Base-by-base conservation (phyloP, 1,139 yeast species). In the Saccharomyces hybrid region DNA sequence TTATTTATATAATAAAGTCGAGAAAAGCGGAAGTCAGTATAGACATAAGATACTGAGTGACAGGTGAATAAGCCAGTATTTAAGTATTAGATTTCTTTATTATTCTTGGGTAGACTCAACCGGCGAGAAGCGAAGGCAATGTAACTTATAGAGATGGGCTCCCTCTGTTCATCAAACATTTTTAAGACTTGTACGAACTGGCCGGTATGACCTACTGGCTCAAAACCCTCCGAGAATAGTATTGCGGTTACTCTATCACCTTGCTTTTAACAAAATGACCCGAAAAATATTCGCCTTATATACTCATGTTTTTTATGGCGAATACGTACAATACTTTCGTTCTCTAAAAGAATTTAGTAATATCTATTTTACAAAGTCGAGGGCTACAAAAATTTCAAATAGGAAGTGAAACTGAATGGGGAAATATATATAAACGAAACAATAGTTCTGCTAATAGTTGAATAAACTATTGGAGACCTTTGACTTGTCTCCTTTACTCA, bases 361-460 rank as follows among this genome's bases (percentile, higher is more conserved):
- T 47, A 44, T 50, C 52, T 50, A 50, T 50, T 50, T 50, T 50
- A 50, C 52, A 50, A 50, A 50, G 32, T 26, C 42, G 34, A 30
- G 32, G 34, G 52, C 9, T 50, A 50, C 46, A 28, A 50, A 50
- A 42, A 50, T 41, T 23, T 34, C 47, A 44, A 48, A 50, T 50
- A 50, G 27, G 47, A 50, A 50, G 47, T 42, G 25, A 48, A 27
- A 14, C 28, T 46, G 48, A 20, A 20, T 20, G 20, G 20, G 20
- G 20, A 20, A 20, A 20, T 20, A 20, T 20, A 20, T 20, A 20
- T 20, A 20, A 20, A 20, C 20, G 20, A 20, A 20, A 20, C 20
- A 20, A 20, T 20, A 20, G 20, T 20, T 20, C 20, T 20, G 20
- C 20, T 20, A 20, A 20, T 20, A 20, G 20, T 20, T 20, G 20